Evolutionary conservation across 2,329 filamentous ascomycete species (phyloP).

Genomic region (Teratosphaeria zuluensis): DNA sequence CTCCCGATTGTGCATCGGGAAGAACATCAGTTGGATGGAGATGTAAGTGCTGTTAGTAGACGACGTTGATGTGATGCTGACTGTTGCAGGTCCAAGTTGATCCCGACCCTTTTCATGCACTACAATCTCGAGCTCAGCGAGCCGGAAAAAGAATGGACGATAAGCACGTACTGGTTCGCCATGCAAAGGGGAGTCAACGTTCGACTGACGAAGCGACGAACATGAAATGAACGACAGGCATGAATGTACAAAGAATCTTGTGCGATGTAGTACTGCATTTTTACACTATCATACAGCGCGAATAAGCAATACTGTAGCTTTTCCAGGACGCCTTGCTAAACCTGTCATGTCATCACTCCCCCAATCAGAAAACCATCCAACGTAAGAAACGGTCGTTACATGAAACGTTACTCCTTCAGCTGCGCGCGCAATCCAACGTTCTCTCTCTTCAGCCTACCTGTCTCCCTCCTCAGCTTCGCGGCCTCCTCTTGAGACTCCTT

Average conservation of each 20-base stretch:
- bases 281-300: conserved; percentile 2
- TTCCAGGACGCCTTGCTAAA: not conserved
- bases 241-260: not conserved
- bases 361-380: not conserved
- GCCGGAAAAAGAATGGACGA: conserved; percentile 21
- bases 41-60: conserved; percentile 1
- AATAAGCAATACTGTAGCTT: not conserved
- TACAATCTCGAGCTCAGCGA: conserved; percentile 27
- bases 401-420: conserved; percentile 28
- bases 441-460: conserved; percentile 71
- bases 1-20: conserved; percentile 19
- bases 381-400: not conserved
- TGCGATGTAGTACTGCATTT: not conserved
- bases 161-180: conserved; percentile 24
- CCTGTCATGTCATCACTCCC: not conserved
- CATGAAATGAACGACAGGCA: not conserved
- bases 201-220: conserved; percentile 6
- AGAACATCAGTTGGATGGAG: conserved; percentile 25
- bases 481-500: conserved; percentile 69
- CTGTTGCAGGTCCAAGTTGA: conserved; percentile 17
- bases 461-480: conserved; percentile 72
- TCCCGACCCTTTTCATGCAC: conserved; percentile 27
- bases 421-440: conserved; percentile 55
- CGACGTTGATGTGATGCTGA: not conserved
- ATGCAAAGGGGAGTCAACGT: conserved; percentile 23